Percentiles rank a stretch among this genome's conserved stretches.
These are phyloP conservation scores for Ensete glaucum DNA, from an alignment of 176 grass and related monocot genomes.

Conservation along the genomic window DNA sequence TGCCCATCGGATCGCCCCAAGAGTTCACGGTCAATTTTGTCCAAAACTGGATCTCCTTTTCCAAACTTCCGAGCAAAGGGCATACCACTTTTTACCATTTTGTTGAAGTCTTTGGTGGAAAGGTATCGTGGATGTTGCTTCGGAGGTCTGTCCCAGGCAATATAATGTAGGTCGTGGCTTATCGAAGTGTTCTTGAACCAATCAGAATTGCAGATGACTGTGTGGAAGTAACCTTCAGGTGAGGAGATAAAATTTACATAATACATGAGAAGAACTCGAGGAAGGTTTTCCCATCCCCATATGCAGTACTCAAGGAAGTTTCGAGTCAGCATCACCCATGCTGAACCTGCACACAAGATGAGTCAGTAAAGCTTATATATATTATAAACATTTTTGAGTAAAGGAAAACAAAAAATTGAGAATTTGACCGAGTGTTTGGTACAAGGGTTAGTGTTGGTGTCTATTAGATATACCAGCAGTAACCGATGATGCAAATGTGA, in stretches of 20 bases:
- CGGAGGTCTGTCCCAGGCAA: slow-evolving; percentile 79
- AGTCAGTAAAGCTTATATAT: not conserved
- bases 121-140: slow-evolving; percentile 75
- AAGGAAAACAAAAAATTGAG: not conserved
- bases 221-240: slow-evolving; percentile 91
- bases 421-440: not conserved
- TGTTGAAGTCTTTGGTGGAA: slow-evolving; percentile 60
- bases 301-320: slow-evolving; percentile 79
- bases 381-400: not conserved
- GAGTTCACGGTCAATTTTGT: slow-evolving; percentile 67
- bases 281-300: slow-evolving; percentile 90
- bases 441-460: not conserved
- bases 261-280: slow-evolving; percentile 69
- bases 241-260: slow-evolving; percentile 88
- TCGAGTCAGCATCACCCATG: slow-evolving; percentile 81
- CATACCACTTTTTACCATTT: slow-evolving; percentile 58
- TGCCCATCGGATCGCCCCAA: slow-evolving; percentile 44
- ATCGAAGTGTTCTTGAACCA: slow-evolving; percentile 51
- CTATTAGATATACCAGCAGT: not conserved
- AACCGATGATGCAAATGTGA: not conserved
- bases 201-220: slow-evolving; percentile 71
- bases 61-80: slow-evolving; percentile 87
- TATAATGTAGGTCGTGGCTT: slow-evolving; percentile 82
- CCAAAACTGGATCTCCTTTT: slow-evolving; percentile 70
- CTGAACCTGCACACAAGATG: slow-evolving; percentile 47